Conservation (phyloP, 352 stramenopile species). For the Phytophthora palmivora region DNA sequence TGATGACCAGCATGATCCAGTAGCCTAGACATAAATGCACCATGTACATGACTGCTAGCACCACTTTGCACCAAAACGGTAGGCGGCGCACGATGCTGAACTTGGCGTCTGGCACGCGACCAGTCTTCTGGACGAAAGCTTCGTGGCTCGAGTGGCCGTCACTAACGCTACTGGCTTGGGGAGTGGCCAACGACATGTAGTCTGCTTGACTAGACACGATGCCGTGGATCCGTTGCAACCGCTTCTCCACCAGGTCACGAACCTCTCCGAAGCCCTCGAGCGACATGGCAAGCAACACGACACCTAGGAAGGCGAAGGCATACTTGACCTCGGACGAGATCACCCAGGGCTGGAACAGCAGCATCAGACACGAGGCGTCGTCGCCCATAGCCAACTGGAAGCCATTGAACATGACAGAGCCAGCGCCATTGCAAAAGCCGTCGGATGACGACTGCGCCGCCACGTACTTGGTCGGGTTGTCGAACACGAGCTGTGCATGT, state of each 20-base stretch:
- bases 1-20: constrained; percentile 88
- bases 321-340: constrained; percentile 74
- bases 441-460: constrained; percentile 31
- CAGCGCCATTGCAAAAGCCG: constrained; percentile 67
- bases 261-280: constrained; percentile 71
- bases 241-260: constrained; percentile 51
- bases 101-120: constrained; percentile 28
- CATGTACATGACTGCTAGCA: constrained; percentile 80
- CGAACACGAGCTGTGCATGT: constrained; percentile 60
- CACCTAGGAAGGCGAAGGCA: constrained; percentile 74
- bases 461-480: constrained; percentile 58
- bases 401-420: constrained; percentile 87
- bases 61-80: constrained; percentile 60
- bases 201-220: constrained; percentile 66
- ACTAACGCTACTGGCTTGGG: constrained; percentile 26
- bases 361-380: constrained; percentile 64
- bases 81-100: constrained; percentile 65
- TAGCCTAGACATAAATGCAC: constrained; percentile 77
- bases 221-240: constrained; percentile 61
- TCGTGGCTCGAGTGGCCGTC: constrained; percentile 13
- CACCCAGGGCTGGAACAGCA: constrained; percentile 86
- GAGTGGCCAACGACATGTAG: constrained; percentile 60
- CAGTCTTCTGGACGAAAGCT: constrained; percentile 33
- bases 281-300: constrained; percentile 71
- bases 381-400: constrained; percentile 79